These are phyloP conservation scores for Cinnamomum chago DNA, from an alignment of 164 flowering plant species.

Conservation along the genomic window DNA sequence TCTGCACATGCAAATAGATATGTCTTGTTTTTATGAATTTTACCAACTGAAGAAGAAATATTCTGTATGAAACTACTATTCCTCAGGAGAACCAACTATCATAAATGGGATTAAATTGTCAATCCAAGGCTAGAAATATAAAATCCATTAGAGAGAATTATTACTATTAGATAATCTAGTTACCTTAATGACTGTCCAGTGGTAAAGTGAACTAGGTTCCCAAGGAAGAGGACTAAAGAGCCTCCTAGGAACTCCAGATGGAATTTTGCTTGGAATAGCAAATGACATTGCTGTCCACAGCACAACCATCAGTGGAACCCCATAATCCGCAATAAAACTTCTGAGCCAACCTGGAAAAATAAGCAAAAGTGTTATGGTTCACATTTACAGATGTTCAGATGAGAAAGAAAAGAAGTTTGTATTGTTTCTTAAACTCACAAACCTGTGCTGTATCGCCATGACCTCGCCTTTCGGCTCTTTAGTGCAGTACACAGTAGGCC, in stretches of 20 bases:
- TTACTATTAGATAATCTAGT: not conserved
- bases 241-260: conserved; percentile 46
- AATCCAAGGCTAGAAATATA: not conserved
- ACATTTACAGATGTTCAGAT: not conserved
- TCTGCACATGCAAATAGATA: not conserved
- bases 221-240: conserved; percentile 39
- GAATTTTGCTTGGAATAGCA: conserved; percentile 33
- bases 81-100: not conserved
- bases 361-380: not conserved
- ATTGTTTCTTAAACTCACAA: not conserved
- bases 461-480: conserved; percentile 55
- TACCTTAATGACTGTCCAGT: conserved; percentile 47
- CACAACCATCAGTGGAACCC: conserved; percentile 44
- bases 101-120: not conserved
- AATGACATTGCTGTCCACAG: conserved; percentile 46
- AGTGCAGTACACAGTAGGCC: conserved; percentile 51
- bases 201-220: conserved; percentile 29
- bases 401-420: not conserved
- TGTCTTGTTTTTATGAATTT: not conserved
- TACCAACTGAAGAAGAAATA: not conserved
- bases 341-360: conserved; percentile 30
- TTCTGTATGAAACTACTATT: not conserved
- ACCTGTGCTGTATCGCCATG: conserved; percentile 47
- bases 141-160: not conserved
- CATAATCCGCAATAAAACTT: conserved; percentile 51